These are phyloP conservation scores for Yarrowia hollandica DNA, from an alignment of 805 yeast species.

Conservation along the genomic window DNA sequence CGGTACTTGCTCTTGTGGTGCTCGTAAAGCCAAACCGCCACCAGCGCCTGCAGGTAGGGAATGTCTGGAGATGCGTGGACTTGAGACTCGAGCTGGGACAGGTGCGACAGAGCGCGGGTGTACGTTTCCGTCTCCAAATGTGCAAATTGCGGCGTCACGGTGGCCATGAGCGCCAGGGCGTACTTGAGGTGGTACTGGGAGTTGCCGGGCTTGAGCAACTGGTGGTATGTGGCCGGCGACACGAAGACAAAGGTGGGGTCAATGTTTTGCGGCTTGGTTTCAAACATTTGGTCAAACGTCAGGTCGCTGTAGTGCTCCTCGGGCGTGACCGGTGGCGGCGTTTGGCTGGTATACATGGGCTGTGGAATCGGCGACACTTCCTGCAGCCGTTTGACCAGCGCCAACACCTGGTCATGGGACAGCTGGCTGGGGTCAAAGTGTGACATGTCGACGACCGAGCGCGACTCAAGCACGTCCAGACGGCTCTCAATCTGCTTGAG, in stretches of 20 bases:
- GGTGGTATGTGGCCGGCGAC: background rate
- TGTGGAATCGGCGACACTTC: background rate
- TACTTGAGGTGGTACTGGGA: slow-evolving; percentile 7
- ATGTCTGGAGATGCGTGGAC: slow-evolving; percentile 1
- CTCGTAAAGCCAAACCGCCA: slow-evolving; percentile 7
- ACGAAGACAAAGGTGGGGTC: slow-evolving; percentile 21
- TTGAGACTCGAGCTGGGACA: slow-evolving; percentile 1
- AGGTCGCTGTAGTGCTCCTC: slow-evolving; percentile 11
- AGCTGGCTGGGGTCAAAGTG: slow-evolving; percentile 1
- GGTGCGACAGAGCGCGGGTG: background rate
- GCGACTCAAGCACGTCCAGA: slow-evolving; percentile 7
- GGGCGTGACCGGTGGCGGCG: background rate
- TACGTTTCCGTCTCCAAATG: slow-evolving; percentile 3
- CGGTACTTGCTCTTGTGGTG: slow-evolving; percentile 8
- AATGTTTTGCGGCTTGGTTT: slow-evolving; percentile 3
- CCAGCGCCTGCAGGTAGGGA: background rate
- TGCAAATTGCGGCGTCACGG: background rate
- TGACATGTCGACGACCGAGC: background rate
- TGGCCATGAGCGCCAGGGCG: slow-evolving; percentile 8
- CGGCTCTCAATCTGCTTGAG: slow-evolving; percentile 20
- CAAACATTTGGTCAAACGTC: background rate
- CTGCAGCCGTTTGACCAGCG: slow-evolving; percentile 1
- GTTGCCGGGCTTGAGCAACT: slow-evolving; percentile 6
- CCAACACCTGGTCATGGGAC: slow-evolving; percentile 10
- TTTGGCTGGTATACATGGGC: background rate